Evolutionary conservation across 768 basidiomycete species (phyloP), one percentile per base, ranked within the genome.

Genomic region (Exidia glandulosa): DNA sequence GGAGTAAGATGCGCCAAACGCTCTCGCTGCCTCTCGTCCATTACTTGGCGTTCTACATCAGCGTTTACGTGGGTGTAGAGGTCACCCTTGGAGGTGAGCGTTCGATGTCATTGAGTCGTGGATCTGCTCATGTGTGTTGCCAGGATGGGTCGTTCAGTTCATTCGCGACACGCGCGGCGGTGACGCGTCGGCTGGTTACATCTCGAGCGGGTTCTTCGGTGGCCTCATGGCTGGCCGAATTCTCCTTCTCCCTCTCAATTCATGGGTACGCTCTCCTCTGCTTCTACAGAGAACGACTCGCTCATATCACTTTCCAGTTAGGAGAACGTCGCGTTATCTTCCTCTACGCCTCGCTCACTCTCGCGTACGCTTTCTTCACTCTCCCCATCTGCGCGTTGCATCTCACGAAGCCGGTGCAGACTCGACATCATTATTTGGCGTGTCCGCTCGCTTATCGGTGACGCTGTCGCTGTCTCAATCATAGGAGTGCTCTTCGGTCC

Each of bases 111-210:
- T 13, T 12, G 13, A 50, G 10, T 3, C 25, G 13, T 27, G 16
- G 29, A 50, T 16, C 27, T 10, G n/a, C 30, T 52, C 32, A 34
- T 12, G 16, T 14, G 12, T 25, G n/a, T n/a, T 14, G 16, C 23
- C n/a, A 59, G 85, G 86, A 2, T 88, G 86, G 86, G 86, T 85
- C 36, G 85, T 86, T 9, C 85, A 86, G 0, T 88, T 77, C 60
- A 69, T 79, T 25, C 75, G 76, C 50, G 61, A 75, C 31, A 68
- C 73, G 3, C 72, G 79, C 33, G 72, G 71, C 1, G 81, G 78
- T 19, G 80, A 80, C 1, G 64, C 77, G 1, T 75, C 74, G 3
- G 76, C 77, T 59, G 78, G 80, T 32, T 84, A 85, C 65, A 77
- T 84, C 60, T 81, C 82, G 2, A 76, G 31, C 3, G 57, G 66